A percentile compares a stretch with the other conserved stretches of the same genome.
Evolutionary conservation across 495 filamentous ascomycete species (phyloP).

Genomic region (Xylaria cubensis): DNA sequence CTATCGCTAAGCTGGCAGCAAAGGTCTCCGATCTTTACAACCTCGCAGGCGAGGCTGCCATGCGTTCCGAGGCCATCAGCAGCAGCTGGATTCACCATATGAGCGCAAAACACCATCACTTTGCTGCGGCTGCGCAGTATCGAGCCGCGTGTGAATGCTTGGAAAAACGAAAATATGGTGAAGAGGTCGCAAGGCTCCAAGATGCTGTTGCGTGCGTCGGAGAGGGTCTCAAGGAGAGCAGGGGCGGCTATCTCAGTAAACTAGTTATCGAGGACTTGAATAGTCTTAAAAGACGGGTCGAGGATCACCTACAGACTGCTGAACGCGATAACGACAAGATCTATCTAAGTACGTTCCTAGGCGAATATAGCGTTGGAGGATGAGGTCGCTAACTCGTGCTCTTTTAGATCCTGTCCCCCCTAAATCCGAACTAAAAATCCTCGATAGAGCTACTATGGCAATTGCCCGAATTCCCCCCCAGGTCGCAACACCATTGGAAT

Average conservation of each 20-base stretch:
- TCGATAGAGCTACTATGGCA: constrained; percentile 91
- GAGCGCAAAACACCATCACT: constrained; percentile 96
- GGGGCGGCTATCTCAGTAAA: constrained; percentile 78
- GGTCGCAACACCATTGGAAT: constrained; percentile 77
- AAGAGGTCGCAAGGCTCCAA: constrained; percentile 86
- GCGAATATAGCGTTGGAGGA: neutral
- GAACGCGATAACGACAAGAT: constrained; percentile 98
- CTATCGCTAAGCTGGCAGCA: constrained; percentile 88
- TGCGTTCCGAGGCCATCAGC: constrained; percentile 87
- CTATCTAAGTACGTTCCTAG: constrained; percentile 66
- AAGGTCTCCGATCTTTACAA: constrained; percentile 93
- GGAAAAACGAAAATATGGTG: constrained; percentile 93
- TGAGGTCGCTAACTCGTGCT: constrained; percentile 26
- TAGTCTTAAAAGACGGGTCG: constrained; percentile 78
- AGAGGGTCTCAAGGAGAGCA: constrained; percentile 84
- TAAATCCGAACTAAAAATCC: constrained; percentile 83
- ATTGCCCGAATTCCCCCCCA: constrained; percentile 78
- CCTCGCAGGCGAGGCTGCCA: constrained; percentile 80
- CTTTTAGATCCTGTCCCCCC: constrained; percentile 74
- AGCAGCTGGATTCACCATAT: constrained; percentile 98
- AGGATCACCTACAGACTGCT: constrained; percentile 87
- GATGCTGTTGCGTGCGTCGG: constrained; percentile 85
- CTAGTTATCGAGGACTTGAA: constrained; percentile 82
- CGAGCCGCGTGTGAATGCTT: constrained; percentile 91
- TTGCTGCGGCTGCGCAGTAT: constrained; percentile 94